Evolutionary conservation across 163 green algal genomes (phyloP).

Genomic region (Chlorella variabilis): DNA sequence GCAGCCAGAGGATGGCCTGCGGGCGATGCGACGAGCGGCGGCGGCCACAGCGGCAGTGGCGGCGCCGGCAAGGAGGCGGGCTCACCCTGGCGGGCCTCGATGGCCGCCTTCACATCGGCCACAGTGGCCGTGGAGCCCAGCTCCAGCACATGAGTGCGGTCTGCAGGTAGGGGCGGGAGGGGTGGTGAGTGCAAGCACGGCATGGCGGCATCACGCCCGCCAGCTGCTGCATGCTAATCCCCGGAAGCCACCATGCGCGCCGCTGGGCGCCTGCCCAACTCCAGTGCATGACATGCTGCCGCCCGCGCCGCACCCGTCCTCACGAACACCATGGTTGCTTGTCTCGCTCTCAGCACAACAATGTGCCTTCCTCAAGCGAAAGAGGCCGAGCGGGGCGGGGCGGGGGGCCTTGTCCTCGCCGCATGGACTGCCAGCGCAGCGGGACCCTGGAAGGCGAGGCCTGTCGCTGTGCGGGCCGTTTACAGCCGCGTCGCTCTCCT

Average conservation of each 20-base stretch:
- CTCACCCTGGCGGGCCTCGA: conserved; percentile 82
- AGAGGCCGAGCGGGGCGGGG: background rate
- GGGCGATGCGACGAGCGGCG: background rate
- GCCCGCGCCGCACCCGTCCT: conserved; percentile 69
- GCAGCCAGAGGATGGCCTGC: too few species aligned
- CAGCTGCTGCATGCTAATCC: background rate
- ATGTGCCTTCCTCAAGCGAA: conserved; percentile 63
- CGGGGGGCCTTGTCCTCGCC: too few species aligned
- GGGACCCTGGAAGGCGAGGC: too few species aligned
- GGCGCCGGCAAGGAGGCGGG: background rate
- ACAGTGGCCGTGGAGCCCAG: conserved; percentile 76
- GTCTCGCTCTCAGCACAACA: conserved; percentile 50
- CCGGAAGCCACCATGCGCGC: too few species aligned
- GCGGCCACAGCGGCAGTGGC: background rate
- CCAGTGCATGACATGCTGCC: background rate
- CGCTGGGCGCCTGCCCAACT: conserved; percentile 35
- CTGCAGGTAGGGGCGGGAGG: conserved; percentile 59
- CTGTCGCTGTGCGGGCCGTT: too few species aligned
- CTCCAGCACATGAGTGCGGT: conserved; percentile 85
- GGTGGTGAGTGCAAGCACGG: background rate
- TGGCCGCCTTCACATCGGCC: conserved; percentile 82
- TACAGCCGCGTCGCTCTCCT: too few species aligned
- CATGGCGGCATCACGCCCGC: background rate
- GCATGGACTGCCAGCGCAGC: too few species aligned
- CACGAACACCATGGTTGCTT: conserved; percentile 86